Evolutionary conservation across 2,329 filamentous ascomycete genomes (phyloP).

Genomic region (Exophiala calicioides): DNA sequence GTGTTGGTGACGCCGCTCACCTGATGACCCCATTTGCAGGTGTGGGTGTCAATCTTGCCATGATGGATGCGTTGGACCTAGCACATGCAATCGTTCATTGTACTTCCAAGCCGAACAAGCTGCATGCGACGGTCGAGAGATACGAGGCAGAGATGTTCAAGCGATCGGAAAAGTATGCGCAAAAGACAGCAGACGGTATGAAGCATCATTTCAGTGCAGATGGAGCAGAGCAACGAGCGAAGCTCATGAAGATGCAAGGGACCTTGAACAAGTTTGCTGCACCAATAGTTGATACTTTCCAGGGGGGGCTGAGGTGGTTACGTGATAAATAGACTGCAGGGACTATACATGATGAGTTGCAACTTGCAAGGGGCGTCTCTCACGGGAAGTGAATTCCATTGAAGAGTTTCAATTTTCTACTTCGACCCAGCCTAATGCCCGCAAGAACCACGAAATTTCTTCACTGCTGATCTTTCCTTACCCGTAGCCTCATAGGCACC

Average conservation of each 20-base stretch:
- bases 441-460: no score
- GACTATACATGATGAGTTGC: no score
- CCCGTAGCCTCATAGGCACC: no score
- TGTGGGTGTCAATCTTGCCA: conserved; percentile 27
- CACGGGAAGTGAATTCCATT: no score
- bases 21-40: conserved; percentile 28
- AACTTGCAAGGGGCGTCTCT: no score
- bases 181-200: conserved; percentile 15
- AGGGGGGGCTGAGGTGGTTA: no score
- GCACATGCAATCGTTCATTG: conserved; percentile 28
- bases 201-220: conserved; percentile 22
- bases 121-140: conserved; percentile 27
- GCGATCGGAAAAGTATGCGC: conserved; percentile 22
- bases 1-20: conserved; percentile 49
- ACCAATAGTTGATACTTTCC: no score
- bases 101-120: conserved; percentile 5
- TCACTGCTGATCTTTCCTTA: no score
- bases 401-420: no score
- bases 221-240: conserved; percentile 15
- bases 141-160: conserved; percentile 33
- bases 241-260: conserved; percentile 7
- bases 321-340: no score
- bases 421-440: no score
- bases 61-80: conserved; percentile 25
- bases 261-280: no score